Conservation (phyloP, 768 basidiomycete species). For the Xerocomellus chrysenteron region DNA sequence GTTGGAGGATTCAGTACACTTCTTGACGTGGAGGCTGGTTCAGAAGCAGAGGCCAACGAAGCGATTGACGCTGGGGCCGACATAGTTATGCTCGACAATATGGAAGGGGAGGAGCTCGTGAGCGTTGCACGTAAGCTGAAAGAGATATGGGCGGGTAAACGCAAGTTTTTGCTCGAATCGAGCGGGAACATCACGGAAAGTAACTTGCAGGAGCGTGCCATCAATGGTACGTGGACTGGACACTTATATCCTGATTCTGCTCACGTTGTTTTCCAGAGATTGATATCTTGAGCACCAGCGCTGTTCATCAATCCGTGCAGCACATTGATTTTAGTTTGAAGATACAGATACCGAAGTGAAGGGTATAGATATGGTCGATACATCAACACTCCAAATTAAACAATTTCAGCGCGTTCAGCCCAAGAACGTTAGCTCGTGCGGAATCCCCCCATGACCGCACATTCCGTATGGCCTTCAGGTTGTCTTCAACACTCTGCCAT, state of each 20-base stretch:
- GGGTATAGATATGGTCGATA: conserved; percentile 7
- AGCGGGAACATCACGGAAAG: conserved; percentile 93
- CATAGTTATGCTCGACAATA: conserved; percentile 94
- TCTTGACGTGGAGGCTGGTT: conserved; percentile 91
- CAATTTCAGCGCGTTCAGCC: conserved; percentile 69
- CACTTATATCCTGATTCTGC: background rate
- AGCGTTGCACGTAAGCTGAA: conserved; percentile 68
- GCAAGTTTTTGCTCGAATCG: conserved; percentile 88
- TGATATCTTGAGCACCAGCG: conserved; percentile 91
- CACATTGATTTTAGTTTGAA: conserved; percentile 98
- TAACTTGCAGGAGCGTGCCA: conserved; percentile 77
- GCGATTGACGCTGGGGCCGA: conserved; percentile 97
- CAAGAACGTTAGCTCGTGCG: conserved; percentile 62
- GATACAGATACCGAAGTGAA: conserved; percentile 66
- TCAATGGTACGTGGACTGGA: conserved; percentile 59
- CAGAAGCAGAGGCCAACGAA: conserved; percentile 89
- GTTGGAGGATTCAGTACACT: conserved; percentile 91
- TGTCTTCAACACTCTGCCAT: conserved; percentile 86
- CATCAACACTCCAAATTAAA: conserved; percentile 48
- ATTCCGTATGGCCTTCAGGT: conserved; percentile 70
- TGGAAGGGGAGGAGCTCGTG: conserved; percentile 73
- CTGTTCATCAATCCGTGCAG: conserved; percentile 86
- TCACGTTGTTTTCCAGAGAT: conserved; percentile 58
- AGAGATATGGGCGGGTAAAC: conserved; percentile 74
- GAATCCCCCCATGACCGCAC: conserved; percentile 43